These are phyloP conservation scores for Phytophthora sojae DNA, from an alignment of 352 stramenopile species.

Conservation along the genomic window DNA sequence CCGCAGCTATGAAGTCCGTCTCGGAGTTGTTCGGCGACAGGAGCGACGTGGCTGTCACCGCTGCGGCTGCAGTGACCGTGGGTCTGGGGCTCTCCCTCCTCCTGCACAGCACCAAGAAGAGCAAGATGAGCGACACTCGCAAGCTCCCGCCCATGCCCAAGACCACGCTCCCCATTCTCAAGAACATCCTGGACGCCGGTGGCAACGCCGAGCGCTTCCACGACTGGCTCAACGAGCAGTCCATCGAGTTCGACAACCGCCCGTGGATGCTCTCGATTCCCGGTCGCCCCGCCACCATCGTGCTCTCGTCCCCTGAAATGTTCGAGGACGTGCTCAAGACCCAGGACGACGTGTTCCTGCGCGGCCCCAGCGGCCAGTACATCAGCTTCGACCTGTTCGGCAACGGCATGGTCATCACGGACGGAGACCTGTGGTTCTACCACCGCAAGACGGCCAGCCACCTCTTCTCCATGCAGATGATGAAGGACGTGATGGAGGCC, in stretches of 20 bases:
- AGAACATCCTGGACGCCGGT: constrained; percentile 43
- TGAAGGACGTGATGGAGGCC: constrained; percentile 53
- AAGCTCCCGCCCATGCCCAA: constrained; percentile 36
- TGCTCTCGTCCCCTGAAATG: constrained; percentile 44
- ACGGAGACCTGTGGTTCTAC: constrained; percentile 56
- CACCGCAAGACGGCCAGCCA: constrained; percentile 87
- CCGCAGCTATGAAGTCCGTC: constrained; percentile 25
- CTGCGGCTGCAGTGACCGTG: constrained; percentile 28
- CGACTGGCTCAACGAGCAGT: constrained; percentile 59
- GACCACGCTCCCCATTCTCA: constrained; percentile 49
- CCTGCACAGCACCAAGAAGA: constrained; percentile 30
- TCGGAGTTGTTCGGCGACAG: constrained; percentile 25
- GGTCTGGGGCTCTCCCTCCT: constrained; percentile 39
- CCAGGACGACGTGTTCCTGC: constrained; percentile 75
- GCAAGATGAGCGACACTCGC: constrained; percentile 19
- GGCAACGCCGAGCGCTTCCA: constrained; percentile 45
- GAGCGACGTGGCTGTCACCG: constrained; percentile 22
- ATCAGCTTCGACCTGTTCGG: constrained; percentile 67
- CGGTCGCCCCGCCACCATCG: constrained; percentile 39
- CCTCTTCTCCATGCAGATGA: constrained; percentile 75
- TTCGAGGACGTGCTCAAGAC: constrained; percentile 62
- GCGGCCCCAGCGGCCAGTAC: constrained; percentile 45
- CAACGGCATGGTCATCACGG: constrained; percentile 51
- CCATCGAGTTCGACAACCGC: constrained; percentile 39
- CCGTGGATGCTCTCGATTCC: constrained; percentile 54